Conservation (phyloP, 139 green algal genomes). For the Chlorella sp. region DNA sequence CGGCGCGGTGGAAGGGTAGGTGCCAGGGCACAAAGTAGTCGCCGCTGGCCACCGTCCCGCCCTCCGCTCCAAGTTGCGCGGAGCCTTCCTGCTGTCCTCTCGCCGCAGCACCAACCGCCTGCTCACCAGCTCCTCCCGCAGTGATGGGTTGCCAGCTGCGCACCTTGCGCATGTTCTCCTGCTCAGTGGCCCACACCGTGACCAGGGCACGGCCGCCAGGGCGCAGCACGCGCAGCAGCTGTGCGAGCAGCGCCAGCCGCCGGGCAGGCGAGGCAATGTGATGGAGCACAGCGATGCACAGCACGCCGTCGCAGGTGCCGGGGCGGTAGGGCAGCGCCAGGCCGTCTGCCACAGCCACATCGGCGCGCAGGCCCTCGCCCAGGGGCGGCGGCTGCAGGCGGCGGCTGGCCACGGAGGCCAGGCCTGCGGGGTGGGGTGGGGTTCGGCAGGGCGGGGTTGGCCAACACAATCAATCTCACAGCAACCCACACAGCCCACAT, state of each 20-base stretch:
- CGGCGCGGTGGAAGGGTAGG: conserved; percentile 89
- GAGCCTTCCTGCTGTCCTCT: neutral
- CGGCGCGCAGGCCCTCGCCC: conserved; percentile 47
- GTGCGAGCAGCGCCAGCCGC: conserved; percentile 70
- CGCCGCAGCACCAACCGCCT: neutral
- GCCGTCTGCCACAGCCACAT: conserved; percentile 89
- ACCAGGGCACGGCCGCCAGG: conserved; percentile 78
- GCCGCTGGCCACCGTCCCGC: conserved; percentile 8
- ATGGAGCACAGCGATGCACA: conserved; percentile 98
- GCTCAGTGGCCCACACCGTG: conserved; percentile 94
- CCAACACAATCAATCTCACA: neutral
- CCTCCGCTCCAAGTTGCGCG: neutral
- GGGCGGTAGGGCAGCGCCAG: conserved; percentile 80
- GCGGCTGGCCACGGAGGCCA: conserved; percentile 59
- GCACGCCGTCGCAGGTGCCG: conserved; percentile 81
- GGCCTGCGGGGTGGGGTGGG: conserved; percentile 35
- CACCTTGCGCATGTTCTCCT: conserved; percentile 90
- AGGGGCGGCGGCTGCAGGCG: conserved; percentile 40
- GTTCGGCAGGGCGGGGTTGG: neutral
- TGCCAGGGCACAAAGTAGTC: conserved; percentile 99
- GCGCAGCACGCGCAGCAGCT: conserved; percentile 83
- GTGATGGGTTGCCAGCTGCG: conserved; percentile 84
- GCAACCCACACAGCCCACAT: no score
- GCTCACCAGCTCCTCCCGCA: neutral
- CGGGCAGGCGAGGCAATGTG: conserved; percentile 84